Conservation (phyloP, 305 asterid species). For the Fraxinus albicans region DNA sequence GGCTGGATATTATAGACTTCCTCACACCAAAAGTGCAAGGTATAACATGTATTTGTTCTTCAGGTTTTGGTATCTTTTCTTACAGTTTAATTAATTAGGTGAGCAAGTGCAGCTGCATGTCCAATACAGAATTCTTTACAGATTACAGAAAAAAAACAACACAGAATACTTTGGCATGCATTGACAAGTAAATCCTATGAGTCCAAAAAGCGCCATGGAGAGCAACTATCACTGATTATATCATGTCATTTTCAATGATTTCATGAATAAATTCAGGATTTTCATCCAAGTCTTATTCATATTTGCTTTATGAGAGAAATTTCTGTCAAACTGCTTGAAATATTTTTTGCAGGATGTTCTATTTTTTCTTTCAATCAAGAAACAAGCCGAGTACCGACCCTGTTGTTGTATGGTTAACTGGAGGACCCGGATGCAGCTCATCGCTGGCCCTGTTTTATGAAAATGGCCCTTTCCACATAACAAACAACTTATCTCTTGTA, state of each 20-base stretch:
- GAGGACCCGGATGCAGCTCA: constrained; percentile 97
- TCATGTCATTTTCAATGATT: not conserved
- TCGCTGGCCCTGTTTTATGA: constrained; percentile 83
- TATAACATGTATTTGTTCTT: not conserved
- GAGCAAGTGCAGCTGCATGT: not conserved
- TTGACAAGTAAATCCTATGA: not conserved
- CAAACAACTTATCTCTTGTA: constrained; percentile 55
- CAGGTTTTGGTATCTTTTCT: not conserved
- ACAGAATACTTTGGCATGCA: not conserved
- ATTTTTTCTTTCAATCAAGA: constrained; percentile 86
- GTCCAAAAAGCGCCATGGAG: not conserved
- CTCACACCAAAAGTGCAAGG: constrained; percentile 64
- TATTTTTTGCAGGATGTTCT: constrained; percentile 74
- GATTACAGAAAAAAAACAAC: not conserved
- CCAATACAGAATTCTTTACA: not conserved
- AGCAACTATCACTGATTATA: too few relatives aligned
- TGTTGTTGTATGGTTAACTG: constrained; percentile 88
- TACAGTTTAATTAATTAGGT: not conserved
- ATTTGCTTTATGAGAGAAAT: not conserved
- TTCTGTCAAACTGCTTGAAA: not conserved
- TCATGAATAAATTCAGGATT: not conserved
- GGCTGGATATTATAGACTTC: constrained; percentile 69
- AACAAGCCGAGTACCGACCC: constrained; percentile 55
- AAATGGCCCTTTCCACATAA: constrained; percentile 79
- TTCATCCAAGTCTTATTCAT: not conserved